These are phyloP conservation scores for Castanea crenata DNA, from an alignment of 306 rosid species.

Conservation along the genomic window DNA sequence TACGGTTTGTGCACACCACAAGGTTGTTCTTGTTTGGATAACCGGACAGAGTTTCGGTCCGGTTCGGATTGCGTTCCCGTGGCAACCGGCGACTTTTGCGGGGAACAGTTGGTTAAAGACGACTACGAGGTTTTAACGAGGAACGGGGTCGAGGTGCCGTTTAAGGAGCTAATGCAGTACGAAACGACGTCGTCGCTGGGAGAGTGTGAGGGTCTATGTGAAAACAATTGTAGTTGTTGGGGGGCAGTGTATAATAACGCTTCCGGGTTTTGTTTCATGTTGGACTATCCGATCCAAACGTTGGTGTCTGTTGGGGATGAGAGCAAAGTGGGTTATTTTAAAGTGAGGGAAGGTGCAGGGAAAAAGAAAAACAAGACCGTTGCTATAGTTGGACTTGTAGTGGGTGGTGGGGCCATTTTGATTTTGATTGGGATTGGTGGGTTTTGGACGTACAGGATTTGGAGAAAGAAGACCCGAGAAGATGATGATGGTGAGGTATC, in stretches of 20 bases:
- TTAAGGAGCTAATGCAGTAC: constrained; percentile 44
- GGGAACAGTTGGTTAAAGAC: constrained; percentile 17
- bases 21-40: constrained; percentile 70
- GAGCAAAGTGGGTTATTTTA: constrained; percentile 71
- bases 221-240: constrained; percentile 76
- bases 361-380: constrained; percentile 21
- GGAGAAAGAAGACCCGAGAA: constrained; percentile 29
- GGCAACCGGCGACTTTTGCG: constrained; percentile 47
- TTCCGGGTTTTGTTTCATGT: constrained; percentile 62
- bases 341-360: constrained; percentile 45
- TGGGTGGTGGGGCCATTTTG: constrained; percentile 9
- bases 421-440: constrained; percentile 31
- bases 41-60: constrained; percentile 40
- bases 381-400: constrained; percentile 26
- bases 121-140: constrained; percentile 46
- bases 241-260: constrained; percentile 59
- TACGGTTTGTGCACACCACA: constrained; percentile 73
- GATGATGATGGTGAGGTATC: constrained; percentile 44
- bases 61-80: constrained; percentile 32
- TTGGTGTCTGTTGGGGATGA: constrained; percentile 52
- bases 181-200: constrained; percentile 46
- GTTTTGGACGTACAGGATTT: constrained; percentile 25
- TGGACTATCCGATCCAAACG: constrained; percentile 66
- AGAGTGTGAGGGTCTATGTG: constrained; percentile 58
- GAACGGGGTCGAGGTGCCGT: constrained; percentile 61